Conservation (phyloP, 768 basidiomycete genomes). For the Lactarius psammicola region DNA sequence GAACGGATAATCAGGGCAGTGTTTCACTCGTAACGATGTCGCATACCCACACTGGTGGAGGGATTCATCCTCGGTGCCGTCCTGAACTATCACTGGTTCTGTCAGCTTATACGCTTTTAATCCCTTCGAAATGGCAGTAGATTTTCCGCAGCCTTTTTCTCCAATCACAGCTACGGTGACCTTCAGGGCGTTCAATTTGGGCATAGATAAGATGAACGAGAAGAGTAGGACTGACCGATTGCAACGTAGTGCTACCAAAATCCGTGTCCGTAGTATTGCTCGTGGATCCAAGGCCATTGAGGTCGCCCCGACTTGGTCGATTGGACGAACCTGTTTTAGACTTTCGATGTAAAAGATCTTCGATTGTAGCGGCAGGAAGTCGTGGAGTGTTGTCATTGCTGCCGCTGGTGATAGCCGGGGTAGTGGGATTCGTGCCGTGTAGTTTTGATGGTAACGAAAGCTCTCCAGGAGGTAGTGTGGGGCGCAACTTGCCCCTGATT, state of each 20-base stretch:
- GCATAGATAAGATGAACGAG: background rate
- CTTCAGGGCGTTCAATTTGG: slow-evolving; percentile 26
- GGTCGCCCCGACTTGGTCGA: slow-evolving; percentile 10
- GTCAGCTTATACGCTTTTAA: slow-evolving; percentile 58
- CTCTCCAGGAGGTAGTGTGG: slow-evolving; percentile 34
- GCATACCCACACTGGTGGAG: slow-evolving; percentile 33
- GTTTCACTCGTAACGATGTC: slow-evolving; percentile 30
- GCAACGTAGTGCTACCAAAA: slow-evolving; percentile 8
- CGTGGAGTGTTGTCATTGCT: slow-evolving; percentile 1
- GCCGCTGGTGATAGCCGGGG: background rate
- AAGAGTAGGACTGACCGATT: slow-evolving; percentile 16
- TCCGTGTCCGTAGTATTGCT: slow-evolving; percentile 1
- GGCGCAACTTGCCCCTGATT: slow-evolving; percentile 36
- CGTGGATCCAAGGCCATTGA: background rate
- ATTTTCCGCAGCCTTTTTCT: slow-evolving; percentile 77
- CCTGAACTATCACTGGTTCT: slow-evolving; percentile 32
- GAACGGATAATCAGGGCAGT: slow-evolving; percentile 32
- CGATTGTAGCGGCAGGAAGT: slow-evolving; percentile 4
- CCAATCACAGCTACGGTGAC: slow-evolving; percentile 80
- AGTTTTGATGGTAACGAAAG: slow-evolving; percentile 36
- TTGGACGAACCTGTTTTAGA: slow-evolving; percentile 12
- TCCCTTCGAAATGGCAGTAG: slow-evolving; percentile 74
- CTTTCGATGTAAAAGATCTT: slow-evolving; percentile 1
- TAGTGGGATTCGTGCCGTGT: slow-evolving; percentile 1
- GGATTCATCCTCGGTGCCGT: slow-evolving; percentile 24